Evolutionary conservation across 2,329 filamentous ascomycete genomes (phyloP).

Genomic region (Calonectria fujianensis): DNA sequence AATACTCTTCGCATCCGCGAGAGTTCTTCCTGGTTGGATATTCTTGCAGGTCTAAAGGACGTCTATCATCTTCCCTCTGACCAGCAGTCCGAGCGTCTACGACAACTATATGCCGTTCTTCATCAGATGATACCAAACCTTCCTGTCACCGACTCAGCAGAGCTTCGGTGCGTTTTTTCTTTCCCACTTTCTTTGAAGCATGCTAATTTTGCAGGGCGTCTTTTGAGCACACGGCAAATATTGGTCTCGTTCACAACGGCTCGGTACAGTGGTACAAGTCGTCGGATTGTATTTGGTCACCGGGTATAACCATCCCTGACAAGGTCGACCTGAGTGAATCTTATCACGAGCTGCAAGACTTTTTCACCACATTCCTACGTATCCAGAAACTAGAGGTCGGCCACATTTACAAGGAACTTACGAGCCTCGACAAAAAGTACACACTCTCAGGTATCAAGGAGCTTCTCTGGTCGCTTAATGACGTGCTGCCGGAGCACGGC

Average conservation of each 20-base stretch:
- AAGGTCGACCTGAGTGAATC: constrained; percentile 47
- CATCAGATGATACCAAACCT: constrained; percentile 48
- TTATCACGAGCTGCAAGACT: constrained; percentile 48
- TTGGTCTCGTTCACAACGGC: constrained; percentile 45
- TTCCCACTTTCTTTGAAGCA: accelerated
- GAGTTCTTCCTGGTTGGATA: constrained; percentile 45
- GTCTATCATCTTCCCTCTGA: constrained; percentile 37
- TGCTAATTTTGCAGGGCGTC: constrained; percentile 20
- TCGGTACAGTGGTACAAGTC: constrained; percentile 43
- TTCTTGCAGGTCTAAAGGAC: constrained; percentile 19
- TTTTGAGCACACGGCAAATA: constrained; percentile 44
- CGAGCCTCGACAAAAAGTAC: constrained; percentile 37
- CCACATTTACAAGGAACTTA: constrained; percentile 45
- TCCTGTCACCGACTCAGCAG: constrained; percentile 37
- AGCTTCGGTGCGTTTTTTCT: constrained; percentile 45
- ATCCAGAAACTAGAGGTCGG: constrained; percentile 47
- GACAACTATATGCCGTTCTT: constrained; percentile 40
- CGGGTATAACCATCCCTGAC: constrained; percentile 45
- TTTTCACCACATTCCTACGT: constrained; percentile 49
- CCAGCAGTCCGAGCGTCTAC: constrained; percentile 34
- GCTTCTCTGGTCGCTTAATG: constrained; percentile 44
- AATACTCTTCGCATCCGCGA: constrained; percentile 44
- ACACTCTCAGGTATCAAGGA: constrained; percentile 37
- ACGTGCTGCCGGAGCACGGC: constrained; percentile 45
- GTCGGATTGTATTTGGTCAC: constrained; percentile 48